A percentile compares a stretch with the other conserved stretches of the same genome.
These are phyloP conservation scores for Teratosphaeriaceae sp. DNA, from an alignment of 2,329 filamentous ascomycete species.

Conservation along the genomic window DNA sequence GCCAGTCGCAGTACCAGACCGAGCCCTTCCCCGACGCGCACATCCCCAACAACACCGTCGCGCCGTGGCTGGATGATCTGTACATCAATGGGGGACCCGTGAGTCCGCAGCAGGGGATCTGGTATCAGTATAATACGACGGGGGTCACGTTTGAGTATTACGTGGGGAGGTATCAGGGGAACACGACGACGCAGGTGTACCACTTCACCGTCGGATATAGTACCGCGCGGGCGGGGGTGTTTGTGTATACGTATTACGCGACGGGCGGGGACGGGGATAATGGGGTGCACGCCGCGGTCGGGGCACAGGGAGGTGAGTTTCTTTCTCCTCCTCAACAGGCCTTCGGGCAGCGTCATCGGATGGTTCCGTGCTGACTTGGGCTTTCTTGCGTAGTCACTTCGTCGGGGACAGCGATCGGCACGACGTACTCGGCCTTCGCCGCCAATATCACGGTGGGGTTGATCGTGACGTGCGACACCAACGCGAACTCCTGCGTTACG, in stretches of 20 bases:
- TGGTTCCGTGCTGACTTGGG: too few relatives aligned
- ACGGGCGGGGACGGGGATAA: constrained; percentile 17
- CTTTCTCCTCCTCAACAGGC: neutral
- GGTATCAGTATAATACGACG: constrained; percentile 21
- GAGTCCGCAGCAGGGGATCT: constrained; percentile 25
- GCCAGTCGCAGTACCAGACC: constrained; percentile 21
- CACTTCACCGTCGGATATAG: constrained; percentile 28
- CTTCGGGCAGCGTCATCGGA: too few relatives aligned
- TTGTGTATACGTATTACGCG: constrained; percentile 24
- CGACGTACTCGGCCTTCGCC: constrained; percentile 15
- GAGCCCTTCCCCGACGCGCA: constrained; percentile 16
- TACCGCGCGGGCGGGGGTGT: constrained; percentile 22
- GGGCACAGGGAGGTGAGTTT: constrained; percentile 26
- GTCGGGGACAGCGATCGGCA: neutral
- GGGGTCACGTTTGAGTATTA: constrained; percentile 27
- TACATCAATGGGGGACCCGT: constrained; percentile 17
- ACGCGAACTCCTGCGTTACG: neutral
- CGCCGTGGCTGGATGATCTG: constrained; percentile 29
- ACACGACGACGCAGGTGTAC: constrained; percentile 13
- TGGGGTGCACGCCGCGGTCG: constrained; percentile 20
- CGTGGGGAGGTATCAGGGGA: constrained; percentile 15
- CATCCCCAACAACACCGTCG: constrained; percentile 23
- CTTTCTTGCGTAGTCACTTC: neutral
- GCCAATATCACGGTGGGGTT: constrained; percentile 16
- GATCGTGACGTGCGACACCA: constrained; percentile 17